Evolutionary conservation across 768 basidiomycete species (phyloP).

Genomic region (Daedaleopsis sinensis): DNA sequence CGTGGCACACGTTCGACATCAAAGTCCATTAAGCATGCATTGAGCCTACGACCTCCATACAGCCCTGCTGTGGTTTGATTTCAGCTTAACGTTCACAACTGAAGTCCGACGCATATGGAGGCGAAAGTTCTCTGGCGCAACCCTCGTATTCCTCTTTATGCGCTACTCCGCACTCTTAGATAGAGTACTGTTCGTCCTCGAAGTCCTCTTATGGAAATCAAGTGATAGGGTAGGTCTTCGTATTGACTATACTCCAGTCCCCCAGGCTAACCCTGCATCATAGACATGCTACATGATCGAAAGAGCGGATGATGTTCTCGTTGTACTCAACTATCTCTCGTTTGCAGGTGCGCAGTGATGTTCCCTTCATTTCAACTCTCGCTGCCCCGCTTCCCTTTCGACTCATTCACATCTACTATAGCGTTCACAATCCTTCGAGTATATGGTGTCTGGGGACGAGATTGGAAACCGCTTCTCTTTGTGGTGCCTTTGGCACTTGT

Average conservation of each 20-base stretch:
- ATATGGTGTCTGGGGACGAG: constrained; percentile 19
- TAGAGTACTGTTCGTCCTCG: constrained; percentile 8
- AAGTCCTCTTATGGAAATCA: constrained; percentile 8
- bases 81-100: constrained; percentile 2
- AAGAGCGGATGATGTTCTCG: constrained; percentile 14
- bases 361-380: neutral
- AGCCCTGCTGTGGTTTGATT: constrained; percentile 15
- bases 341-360: constrained; percentile 4
- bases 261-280: neutral
- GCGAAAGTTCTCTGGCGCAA: constrained; percentile 6
- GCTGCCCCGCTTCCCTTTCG: neutral
- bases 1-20: neutral
- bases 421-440: constrained; percentile 19
- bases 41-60: neutral
- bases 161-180: constrained; percentile 13
- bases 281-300: constrained; percentile 10
- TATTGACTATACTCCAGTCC: neutral
- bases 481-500: constrained; percentile 14
- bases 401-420: neutral
- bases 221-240: neutral
- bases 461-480: constrained; percentile 18
- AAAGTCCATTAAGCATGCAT: too few species aligned
- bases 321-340: constrained; percentile 5
- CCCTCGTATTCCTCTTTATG: constrained; percentile 4
- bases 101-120: constrained; percentile 15